A percentile compares a stretch with the other conserved stretches of the same genome.
These are phyloP conservation scores for Globisporangium emineosum DNA, from an alignment of 352 stramenopile genomes.

Conservation along the genomic window DNA sequence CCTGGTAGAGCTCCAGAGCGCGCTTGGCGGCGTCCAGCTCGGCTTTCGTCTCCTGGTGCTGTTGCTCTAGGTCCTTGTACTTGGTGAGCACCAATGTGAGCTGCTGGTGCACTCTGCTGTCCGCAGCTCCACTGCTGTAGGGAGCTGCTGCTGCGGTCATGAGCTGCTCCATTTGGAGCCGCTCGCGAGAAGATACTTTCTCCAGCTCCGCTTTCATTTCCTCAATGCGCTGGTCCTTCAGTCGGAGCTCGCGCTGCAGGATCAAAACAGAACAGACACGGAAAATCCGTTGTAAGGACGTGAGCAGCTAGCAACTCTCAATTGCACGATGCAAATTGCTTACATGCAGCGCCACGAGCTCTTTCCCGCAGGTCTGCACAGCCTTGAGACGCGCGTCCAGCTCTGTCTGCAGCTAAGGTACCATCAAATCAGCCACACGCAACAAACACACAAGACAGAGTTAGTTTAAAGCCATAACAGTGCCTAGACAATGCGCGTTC, in stretches of 20 bases:
- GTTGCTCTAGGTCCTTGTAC: slow-evolving; percentile 61
- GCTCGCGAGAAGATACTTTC: slow-evolving; percentile 33
- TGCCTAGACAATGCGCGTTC: background rate
- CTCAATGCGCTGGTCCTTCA: slow-evolving; percentile 43
- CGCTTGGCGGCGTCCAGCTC: slow-evolving; percentile 35
- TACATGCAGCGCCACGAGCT: slow-evolving; percentile 62
- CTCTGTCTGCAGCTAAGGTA: slow-evolving; percentile 53
- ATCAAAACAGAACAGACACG: background rate
- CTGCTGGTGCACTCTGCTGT: slow-evolving; percentile 33
- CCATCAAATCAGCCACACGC: background rate
- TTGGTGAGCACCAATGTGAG: slow-evolving; percentile 55
- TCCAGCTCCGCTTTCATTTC: slow-evolving; percentile 33
- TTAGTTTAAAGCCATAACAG: background rate
- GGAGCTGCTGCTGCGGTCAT: slow-evolving; percentile 7
- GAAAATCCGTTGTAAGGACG: background rate
- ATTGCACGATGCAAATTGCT: background rate
- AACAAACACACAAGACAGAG: background rate
- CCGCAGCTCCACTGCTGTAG: slow-evolving; percentile 10
- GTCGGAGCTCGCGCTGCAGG: slow-evolving; percentile 40
- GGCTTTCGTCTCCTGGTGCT: slow-evolving; percentile 29
- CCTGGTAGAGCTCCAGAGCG: slow-evolving; percentile 24
- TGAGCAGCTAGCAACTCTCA: background rate
- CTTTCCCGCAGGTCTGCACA: slow-evolving; percentile 56
- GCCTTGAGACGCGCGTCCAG: slow-evolving; percentile 45
- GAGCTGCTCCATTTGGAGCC: slow-evolving; percentile 37